Conservation (phyloP, 495 filamentous ascomycete genomes). For the Acidomyces sp. region DNA sequence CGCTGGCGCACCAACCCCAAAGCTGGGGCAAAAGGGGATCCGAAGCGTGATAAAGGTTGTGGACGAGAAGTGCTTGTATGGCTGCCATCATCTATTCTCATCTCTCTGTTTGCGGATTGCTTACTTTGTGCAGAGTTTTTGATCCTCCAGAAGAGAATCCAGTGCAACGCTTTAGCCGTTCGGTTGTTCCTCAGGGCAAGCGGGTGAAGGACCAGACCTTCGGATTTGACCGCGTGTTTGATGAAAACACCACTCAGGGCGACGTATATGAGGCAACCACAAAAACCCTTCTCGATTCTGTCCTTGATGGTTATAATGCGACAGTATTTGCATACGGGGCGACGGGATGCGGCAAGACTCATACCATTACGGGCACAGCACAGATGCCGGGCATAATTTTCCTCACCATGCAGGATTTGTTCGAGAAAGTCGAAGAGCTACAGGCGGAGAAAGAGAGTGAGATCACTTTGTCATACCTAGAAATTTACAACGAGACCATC, state of each 20-base stretch:
- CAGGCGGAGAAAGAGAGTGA: conserved; percentile 78
- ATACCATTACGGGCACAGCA: conserved; percentile 80
- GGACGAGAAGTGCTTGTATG: conserved; percentile 90
- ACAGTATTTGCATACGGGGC: conserved; percentile 98
- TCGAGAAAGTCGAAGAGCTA: conserved; percentile 81
- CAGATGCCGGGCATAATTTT: conserved; percentile 97
- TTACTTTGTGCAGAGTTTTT: conserved; percentile 56
- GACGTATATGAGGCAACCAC: conserved; percentile 97
- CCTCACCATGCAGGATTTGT: conserved; percentile 95
- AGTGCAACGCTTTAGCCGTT: conserved; percentile 77
- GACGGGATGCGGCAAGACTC: conserved; percentile 95
- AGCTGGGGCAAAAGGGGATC: conserved; percentile 74
- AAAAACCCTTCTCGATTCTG: conserved; percentile 75
- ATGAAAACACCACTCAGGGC: conserved; percentile 82
- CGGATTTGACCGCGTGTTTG: conserved; percentile 91
- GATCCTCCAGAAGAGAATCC: conserved; percentile 95
- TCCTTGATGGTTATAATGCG: conserved; percentile 95
- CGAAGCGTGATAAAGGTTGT: conserved; percentile 89
- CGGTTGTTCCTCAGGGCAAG: conserved; percentile 72
- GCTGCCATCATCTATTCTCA: conserved; percentile 8
- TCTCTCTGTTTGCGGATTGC: too few species aligned
- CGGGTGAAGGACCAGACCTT: conserved; percentile 97
- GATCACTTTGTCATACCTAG: conserved; percentile 85
- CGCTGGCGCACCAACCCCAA: conserved; percentile 63
- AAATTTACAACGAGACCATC: conserved; percentile 99